Percentiles rank a stretch among this genome's conserved stretches.
phyloP scores from a whole-genome alignment of 2,329 filamentous ascomycete genomes.

The Cladobotryum mycophilum region DNA sequence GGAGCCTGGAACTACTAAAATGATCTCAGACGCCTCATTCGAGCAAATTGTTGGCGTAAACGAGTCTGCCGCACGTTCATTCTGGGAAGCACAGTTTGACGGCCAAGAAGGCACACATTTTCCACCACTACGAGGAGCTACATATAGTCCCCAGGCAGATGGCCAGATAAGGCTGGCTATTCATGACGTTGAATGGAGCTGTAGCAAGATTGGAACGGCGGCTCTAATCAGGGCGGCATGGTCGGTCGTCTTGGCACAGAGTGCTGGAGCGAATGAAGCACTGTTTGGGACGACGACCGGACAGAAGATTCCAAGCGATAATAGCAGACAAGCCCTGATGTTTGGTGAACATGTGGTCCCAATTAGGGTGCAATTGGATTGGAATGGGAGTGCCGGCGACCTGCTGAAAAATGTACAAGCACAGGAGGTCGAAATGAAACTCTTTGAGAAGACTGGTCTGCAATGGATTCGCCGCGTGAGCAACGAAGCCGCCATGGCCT shows the following conservation, averaged over 20 bases:
- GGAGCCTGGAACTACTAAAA: too few relatives aligned
- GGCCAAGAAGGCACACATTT: background rate
- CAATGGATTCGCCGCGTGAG: conserved; percentile 11
- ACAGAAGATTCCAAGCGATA: conserved; percentile 19
- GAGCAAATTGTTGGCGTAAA: conserved; percentile 26
- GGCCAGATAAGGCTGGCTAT: too few relatives aligned
- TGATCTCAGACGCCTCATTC: conserved; percentile 28
- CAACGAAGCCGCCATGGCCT: conserved; percentile 13
- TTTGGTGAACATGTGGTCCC: conserved; percentile 32
- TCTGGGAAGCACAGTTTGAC: background rate
- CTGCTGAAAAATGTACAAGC: conserved; percentile 12
- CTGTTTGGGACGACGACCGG: conserved; percentile 39
- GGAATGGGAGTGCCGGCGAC: background rate
- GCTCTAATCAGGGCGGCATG: conserved; percentile 35
- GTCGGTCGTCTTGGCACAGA: conserved; percentile 42
- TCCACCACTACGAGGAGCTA: background rate
- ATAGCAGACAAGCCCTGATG: conserved; percentile 21
- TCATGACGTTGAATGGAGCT: too few relatives aligned
- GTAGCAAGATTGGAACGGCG: conserved; percentile 1
- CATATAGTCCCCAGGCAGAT: background rate
- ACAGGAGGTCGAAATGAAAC: conserved; percentile 14
- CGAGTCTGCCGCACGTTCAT: background rate
- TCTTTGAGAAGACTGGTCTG: conserved; percentile 14
- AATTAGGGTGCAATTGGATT: conserved; percentile 31
- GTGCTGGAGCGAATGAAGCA: conserved; percentile 34